These are phyloP conservation scores for Fusarium newnesense DNA, from an alignment of 2,329 filamentous ascomycete genomes.

Conservation along the genomic window DNA sequence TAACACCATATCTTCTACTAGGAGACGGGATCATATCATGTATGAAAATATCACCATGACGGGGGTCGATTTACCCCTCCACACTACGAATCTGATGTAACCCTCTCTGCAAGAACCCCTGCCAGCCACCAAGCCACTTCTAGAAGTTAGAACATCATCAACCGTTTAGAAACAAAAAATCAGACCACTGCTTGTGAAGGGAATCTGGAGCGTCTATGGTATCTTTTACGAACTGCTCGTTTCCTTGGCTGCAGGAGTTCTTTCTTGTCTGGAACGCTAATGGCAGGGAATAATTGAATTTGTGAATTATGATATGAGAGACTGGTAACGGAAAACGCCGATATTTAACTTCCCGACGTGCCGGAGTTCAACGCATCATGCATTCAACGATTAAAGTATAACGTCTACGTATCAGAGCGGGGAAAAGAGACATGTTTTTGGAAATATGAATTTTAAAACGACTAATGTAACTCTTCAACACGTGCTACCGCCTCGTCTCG, in stretches of 20 bases:
- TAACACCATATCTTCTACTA: background rate
- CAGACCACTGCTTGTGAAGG: constrained; percentile 11
- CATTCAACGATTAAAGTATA: background rate
- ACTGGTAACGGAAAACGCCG: background rate
- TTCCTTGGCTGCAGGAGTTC: constrained; percentile 1
- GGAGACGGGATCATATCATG: background rate
- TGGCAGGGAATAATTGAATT: background rate
- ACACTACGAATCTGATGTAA: constrained; percentile 16
- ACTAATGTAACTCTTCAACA: constrained; percentile 35
- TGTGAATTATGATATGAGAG: background rate
- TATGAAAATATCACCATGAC: background rate
- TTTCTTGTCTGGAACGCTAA: background rate
- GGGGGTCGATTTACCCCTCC: constrained; percentile 20
- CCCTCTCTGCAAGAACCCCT: constrained; percentile 14
- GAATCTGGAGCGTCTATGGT: constrained; percentile 3
- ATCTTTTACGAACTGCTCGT: background rate
- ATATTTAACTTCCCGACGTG: background rate
- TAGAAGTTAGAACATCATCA: constrained; percentile 31
- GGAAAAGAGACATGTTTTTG: constrained; percentile 10
- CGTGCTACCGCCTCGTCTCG: constrained; percentile 23
- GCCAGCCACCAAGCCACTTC: constrained; percentile 27
- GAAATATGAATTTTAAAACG: constrained; percentile 32
- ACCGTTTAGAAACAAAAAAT: constrained; percentile 6
- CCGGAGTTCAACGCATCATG: constrained; percentile 13
- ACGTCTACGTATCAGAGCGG: background rate